These are phyloP conservation scores for Penicillium sp. DNA, from an alignment of 2,329 filamentous ascomycete genomes.

Conservation along the genomic window DNA sequence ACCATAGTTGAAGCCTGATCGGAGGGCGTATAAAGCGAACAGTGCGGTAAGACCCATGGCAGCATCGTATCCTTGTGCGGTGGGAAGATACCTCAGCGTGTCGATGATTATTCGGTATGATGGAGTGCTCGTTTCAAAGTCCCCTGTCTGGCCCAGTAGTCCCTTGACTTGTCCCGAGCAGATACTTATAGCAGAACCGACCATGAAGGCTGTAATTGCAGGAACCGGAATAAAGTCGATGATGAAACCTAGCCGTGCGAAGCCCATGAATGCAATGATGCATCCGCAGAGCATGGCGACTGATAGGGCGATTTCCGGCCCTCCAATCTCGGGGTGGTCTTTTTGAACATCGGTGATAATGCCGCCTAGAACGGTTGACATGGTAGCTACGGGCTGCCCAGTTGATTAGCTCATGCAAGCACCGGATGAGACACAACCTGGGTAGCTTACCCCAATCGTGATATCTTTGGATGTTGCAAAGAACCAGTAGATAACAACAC, in stretches of 20 bases:
- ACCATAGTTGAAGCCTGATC: constrained; percentile 60
- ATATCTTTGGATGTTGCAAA: constrained; percentile 97
- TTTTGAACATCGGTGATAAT: constrained; percentile 65
- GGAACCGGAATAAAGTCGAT: constrained; percentile 13
- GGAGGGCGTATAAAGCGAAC: constrained; percentile 69
- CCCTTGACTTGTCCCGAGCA: constrained; percentile 9
- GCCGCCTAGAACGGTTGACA: constrained; percentile 82
- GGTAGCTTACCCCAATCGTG: constrained; percentile 74
- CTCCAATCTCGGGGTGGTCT: constrained; percentile 54
- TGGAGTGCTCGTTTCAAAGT: constrained; percentile 68
- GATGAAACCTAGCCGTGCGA: constrained; percentile 65
- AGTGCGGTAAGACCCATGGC: constrained; percentile 82
- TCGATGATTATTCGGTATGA: constrained; percentile 81
- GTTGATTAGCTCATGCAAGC: not conserved
- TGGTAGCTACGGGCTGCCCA: constrained; percentile 79
- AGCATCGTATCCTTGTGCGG: constrained; percentile 65
- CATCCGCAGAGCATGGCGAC: constrained; percentile 72
- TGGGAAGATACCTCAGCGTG: constrained; percentile 66
- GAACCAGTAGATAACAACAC: constrained; percentile 91
- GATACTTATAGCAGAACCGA: constrained; percentile 11
- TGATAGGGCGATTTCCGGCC: constrained; percentile 69
- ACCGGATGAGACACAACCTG: constrained; percentile 19
- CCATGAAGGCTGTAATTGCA: constrained; percentile 13
- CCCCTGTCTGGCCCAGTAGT: constrained; percentile 53
- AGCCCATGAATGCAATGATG: constrained; percentile 72